Conservation (phyloP, 2,329 filamentous ascomycete genomes). For the Ceratocystis diversiconidia region DNA sequence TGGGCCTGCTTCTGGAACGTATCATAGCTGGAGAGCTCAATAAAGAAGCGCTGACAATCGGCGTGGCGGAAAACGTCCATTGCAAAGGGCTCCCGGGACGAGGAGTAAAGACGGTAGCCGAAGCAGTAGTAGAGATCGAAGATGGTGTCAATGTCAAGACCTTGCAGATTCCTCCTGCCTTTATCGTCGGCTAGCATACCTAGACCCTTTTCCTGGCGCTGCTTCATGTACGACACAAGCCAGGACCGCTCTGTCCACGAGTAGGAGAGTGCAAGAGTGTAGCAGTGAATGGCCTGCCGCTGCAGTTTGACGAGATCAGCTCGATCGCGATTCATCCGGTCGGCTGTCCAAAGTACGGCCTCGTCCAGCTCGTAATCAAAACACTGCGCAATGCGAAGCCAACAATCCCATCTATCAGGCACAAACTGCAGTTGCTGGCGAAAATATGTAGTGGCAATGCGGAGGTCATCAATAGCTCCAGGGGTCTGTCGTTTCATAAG, state of each 20-base stretch:
- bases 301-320: conserved; percentile 61
- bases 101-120: conserved; percentile 47
- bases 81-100: conserved; percentile 46
- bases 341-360: conserved; percentile 72
- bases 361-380: conserved; percentile 83
- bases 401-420: conserved; percentile 72
- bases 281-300: conserved; percentile 70
- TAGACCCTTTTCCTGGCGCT: background rate
- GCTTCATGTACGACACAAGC: conserved; percentile 11
- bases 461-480: conserved; percentile 68
- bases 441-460: conserved; percentile 67
- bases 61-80: conserved; percentile 47
- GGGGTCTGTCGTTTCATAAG: conserved; percentile 62
- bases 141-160: conserved; percentile 22
- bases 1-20: conserved; percentile 41
- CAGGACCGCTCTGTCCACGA: conserved; percentile 28
- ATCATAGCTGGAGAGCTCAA: conserved; percentile 34
- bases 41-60: conserved; percentile 44
- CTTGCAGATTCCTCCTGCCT: conserved; percentile 1
- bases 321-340: conserved; percentile 78
- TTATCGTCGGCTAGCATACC: conserved; percentile 22
- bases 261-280: conserved; percentile 45
- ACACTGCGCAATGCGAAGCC: conserved; percentile 76
- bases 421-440: conserved; percentile 72
- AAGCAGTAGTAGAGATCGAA: conserved; percentile 48